Evolutionary conservation across 106 monocot species (phyloP).

Genomic region (Narthecium ossifragum): DNA sequence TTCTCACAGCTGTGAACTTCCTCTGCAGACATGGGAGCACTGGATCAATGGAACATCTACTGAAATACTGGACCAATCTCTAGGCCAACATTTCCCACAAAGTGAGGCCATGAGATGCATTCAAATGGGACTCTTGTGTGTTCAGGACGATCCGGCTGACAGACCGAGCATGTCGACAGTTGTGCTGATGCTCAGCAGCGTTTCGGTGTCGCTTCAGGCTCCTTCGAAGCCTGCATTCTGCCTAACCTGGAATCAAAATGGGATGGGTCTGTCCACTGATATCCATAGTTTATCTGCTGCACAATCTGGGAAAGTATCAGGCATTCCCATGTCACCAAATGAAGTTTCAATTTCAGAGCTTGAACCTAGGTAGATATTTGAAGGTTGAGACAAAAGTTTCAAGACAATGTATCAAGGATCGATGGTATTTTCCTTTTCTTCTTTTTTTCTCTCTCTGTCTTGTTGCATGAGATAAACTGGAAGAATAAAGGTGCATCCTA

Average conservation of each 20-base stretch:
- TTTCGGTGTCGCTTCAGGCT: neutral
- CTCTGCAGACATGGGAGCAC: neutral
- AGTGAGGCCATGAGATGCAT: neutral
- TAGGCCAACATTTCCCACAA: neutral
- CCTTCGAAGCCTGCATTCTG: constrained; percentile 9
- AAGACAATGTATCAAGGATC: too few relatives aligned
- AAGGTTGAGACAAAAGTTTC: too few relatives aligned
- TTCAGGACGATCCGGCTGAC: constrained; percentile 12
- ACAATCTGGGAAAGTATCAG: too few relatives aligned
- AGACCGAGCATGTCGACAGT: constrained; percentile 20
- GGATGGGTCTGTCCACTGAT: too few relatives aligned
- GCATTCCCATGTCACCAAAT: too few relatives aligned
- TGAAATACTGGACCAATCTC: neutral
- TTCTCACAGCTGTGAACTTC: neutral
- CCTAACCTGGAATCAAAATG: too few relatives aligned
- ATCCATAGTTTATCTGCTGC: too few relatives aligned
- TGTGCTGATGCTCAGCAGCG: constrained; percentile 16
- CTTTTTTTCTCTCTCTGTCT: too few relatives aligned
- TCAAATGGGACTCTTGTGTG: constrained; percentile 24
- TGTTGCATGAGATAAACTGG: too few relatives aligned
- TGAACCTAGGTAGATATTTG: neutral
- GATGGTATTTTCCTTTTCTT: too few relatives aligned
- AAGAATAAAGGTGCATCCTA: too few relatives aligned
- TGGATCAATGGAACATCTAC: neutral
- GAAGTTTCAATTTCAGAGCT: neutral